A percentile compares a stretch with the other conserved stretches of the same genome.
Evolutionary conservation across 2,329 filamentous ascomycete species (phyloP).

Genomic region (Aureobasidium sp.): DNA sequence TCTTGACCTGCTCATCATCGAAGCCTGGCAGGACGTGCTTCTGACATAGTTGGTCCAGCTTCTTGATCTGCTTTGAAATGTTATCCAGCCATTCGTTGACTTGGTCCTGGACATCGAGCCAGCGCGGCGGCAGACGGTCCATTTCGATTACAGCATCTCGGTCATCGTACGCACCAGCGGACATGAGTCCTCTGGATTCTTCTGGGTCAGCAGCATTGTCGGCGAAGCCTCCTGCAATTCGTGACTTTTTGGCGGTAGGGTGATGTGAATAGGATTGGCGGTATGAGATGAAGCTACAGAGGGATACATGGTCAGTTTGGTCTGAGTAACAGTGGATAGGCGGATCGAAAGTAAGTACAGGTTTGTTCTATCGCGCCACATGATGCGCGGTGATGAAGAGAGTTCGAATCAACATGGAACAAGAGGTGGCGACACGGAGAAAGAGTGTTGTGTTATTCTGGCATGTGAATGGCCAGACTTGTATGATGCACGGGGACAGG

Average conservation of each 20-base stretch:
- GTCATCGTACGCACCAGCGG: conserved; percentile 64
- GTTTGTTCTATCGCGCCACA: conserved; percentile 96
- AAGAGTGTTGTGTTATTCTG: neutral
- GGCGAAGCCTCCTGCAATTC: conserved; percentile 43
- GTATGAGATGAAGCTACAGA: conserved; percentile 85
- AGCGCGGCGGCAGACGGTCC: conserved; percentile 89
- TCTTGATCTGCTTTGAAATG: conserved; percentile 73
- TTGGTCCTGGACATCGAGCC: conserved; percentile 92
- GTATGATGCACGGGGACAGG: neutral
- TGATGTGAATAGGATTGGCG: conserved; percentile 97
- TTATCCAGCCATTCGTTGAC: conserved; percentile 74
- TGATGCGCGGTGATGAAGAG: conserved; percentile 6
- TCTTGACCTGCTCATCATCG: conserved; percentile 87
- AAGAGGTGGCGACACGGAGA: neutral
- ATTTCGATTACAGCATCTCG: conserved; percentile 97
- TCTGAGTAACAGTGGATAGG: neutral
- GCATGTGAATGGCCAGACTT: neutral
- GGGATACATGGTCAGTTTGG: conserved; percentile 1
- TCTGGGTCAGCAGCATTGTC: conserved; percentile 36
- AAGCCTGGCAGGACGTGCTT: conserved; percentile 96
- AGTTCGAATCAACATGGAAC: neutral
- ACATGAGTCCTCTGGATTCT: conserved; percentile 76
- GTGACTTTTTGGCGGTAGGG: conserved; percentile 68
- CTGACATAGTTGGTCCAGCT: conserved; percentile 86
- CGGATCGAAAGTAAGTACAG: conserved; percentile 50